Evolutionary conservation across 2,329 filamentous ascomycete genomes (phyloP).

Genomic region (Gnomoniopsis smithogilvyi): DNA sequence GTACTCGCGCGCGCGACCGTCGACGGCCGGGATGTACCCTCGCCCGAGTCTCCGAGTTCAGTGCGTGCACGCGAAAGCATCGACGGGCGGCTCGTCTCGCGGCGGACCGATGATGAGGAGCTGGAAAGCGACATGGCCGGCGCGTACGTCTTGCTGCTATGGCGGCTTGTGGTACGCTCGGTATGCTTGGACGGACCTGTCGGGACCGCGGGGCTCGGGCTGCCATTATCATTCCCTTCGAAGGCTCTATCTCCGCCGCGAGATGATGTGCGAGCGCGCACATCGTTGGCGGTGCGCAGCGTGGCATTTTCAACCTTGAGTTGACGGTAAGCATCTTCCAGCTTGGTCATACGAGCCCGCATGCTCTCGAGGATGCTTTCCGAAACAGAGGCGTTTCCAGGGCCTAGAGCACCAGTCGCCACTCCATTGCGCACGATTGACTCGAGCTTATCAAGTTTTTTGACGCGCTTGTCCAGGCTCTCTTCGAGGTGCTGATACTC

Average conservation of each 20-base stretch:
- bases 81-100: conserved; percentile 24
- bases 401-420: conserved; percentile 43
- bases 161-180: conserved; percentile 6
- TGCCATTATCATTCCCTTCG: conserved; percentile 39
- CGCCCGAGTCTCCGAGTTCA: conserved; percentile 17
- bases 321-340: conserved; percentile 60
- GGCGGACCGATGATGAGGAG: conserved; percentile 18
- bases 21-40: conserved; percentile 24
- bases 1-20: conserved; percentile 29
- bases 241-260: conserved; percentile 34
- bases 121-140: conserved; percentile 1
- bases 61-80: conserved; percentile 30
- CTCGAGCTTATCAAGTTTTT: conserved; percentile 86
- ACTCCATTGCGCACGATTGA: conserved; percentile 67
- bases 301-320: conserved; percentile 68
- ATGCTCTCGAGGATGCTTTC: conserved; percentile 32
- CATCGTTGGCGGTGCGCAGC: conserved; percentile 61
- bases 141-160: conserved; percentile 21
- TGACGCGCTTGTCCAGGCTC: conserved; percentile 73
- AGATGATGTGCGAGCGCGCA: conserved; percentile 45
- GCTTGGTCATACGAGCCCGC: conserved; percentile 45
- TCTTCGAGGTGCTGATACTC: conserved; percentile 87
- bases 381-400: conserved; percentile 10
- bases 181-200: conserved; percentile 44
- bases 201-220: conserved; percentile 51